Evolutionary conservation across 2,329 filamentous ascomycete genomes (phyloP).

Genomic region (Ceratocystis papillata): DNA sequence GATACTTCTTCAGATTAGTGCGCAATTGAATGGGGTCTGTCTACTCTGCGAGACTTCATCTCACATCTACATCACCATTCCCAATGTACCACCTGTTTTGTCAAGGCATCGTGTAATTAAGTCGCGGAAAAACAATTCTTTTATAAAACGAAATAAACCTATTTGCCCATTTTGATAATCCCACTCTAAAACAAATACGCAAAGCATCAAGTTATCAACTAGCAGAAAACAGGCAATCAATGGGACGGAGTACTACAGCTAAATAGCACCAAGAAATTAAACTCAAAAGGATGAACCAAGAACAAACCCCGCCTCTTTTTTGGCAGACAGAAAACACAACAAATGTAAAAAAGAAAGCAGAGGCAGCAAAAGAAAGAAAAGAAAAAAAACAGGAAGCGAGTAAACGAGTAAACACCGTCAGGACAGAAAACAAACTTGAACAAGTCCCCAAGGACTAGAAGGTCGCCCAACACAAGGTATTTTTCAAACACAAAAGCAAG

Average conservation of each 20-base stretch:
- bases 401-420: conserved; percentile 1
- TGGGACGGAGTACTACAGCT: neutral
- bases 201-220: conserved; percentile 4
- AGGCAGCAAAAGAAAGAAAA: conserved; percentile 11
- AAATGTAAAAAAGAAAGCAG: neutral
- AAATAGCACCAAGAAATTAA: neutral
- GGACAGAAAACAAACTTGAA: conserved; percentile 14
- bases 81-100: neutral
- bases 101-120: too few species aligned
- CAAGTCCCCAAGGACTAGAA: conserved; percentile 11
- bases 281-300: neutral
- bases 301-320: neutral
- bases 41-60: too few species aligned
- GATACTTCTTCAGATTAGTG: too few species aligned
- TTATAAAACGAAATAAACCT: neutral
- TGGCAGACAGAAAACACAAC: conserved; percentile 1
- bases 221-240: neutral
- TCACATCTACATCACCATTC: too few species aligned
- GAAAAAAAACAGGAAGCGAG: neutral
- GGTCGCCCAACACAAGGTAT: conserved; percentile 8
- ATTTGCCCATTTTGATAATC: conserved; percentile 9
- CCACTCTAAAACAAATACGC: conserved; percentile 4
- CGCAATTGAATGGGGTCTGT: too few species aligned
- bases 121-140: neutral
- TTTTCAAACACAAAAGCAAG: conserved; percentile 10